Percentiles rank a stretch among this genome's conserved stretches.
These are phyloP conservation scores for Cymbidium sinense DNA, from an alignment of 106 monocot species.

Conservation along the genomic window DNA sequence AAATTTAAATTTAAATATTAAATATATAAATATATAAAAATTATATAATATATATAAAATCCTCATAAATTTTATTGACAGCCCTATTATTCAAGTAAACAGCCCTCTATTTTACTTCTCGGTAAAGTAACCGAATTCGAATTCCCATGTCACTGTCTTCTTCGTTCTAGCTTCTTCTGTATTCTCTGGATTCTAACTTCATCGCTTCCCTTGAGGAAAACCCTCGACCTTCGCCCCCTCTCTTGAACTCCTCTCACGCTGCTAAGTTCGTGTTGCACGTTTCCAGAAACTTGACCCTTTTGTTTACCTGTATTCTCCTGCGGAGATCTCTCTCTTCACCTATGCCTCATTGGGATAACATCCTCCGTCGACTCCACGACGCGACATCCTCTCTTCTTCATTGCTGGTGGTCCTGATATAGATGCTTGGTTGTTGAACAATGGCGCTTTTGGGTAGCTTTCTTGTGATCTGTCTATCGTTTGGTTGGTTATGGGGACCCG, in stretches of 20 bases:
- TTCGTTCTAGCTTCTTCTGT: background rate
- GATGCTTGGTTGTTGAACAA: background rate
- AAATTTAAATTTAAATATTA: too few relatives aligned
- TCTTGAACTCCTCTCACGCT: background rate
- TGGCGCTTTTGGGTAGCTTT: slow-evolving; percentile 11
- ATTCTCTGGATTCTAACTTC: background rate
- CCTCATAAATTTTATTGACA: too few relatives aligned
- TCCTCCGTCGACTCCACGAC: background rate
- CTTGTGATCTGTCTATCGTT: slow-evolving; percentile 13
- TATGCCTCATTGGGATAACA: background rate
- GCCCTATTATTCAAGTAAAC: too few relatives aligned
- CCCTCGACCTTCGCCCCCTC: background rate
- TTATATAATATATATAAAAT: too few relatives aligned
- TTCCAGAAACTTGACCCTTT: background rate
- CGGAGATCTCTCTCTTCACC: background rate
- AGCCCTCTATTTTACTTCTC: background rate
- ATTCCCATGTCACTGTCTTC: background rate
- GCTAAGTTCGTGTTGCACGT: background rate
- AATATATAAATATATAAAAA: too few relatives aligned
- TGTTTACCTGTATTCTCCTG: background rate
- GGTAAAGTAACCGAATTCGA: background rate
- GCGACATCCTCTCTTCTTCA: background rate
- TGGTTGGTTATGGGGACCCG: slow-evolving; percentile 13
- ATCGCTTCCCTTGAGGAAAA: background rate
- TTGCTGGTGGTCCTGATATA: background rate